These are phyloP conservation scores for Hirsutella rhossiliensis DNA, from an alignment of 2,329 filamentous ascomycete species.

Conservation along the genomic window DNA sequence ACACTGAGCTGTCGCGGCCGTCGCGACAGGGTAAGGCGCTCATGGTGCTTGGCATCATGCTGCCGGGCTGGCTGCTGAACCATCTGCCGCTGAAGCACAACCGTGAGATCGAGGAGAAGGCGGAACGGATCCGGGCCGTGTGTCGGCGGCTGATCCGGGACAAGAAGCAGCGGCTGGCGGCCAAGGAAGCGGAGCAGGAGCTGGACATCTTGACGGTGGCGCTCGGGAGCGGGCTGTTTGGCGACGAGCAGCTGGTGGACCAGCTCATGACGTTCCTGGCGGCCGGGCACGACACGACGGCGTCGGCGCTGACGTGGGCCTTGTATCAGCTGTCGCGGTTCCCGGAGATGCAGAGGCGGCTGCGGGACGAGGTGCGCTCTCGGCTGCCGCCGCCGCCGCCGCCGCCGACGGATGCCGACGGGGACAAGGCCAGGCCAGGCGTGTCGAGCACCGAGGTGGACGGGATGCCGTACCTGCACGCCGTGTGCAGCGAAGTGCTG, in stretches of 20 bases:
- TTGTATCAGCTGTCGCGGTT: slow-evolving; percentile 56
- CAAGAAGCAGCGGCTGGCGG: slow-evolving; percentile 47
- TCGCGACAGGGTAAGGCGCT: slow-evolving; percentile 40
- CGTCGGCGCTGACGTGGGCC: slow-evolving; percentile 65
- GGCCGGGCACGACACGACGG: slow-evolving; percentile 72
- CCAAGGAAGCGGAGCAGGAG: slow-evolving; percentile 37
- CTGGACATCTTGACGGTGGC: slow-evolving; percentile 74
- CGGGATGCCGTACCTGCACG: slow-evolving; percentile 65
- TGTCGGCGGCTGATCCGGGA: slow-evolving; percentile 57
- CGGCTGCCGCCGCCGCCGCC: slow-evolving; percentile 43
- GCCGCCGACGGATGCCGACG: slow-evolving; percentile 13
- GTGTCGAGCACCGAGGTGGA: slow-evolving; percentile 46
- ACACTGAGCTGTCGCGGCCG: slow-evolving; percentile 42
- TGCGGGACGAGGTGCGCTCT: slow-evolving; percentile 56
- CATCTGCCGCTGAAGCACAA: slow-evolving; percentile 61
- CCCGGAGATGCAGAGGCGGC: slow-evolving; percentile 49
- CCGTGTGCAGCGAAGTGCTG: slow-evolving; percentile 66
- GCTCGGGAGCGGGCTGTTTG: slow-evolving; percentile 62
- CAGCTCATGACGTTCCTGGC: slow-evolving; percentile 87
- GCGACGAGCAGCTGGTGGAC: slow-evolving; percentile 69
- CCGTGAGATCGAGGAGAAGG: slow-evolving; percentile 44
- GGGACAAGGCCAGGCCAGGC: slow-evolving; percentile 4
- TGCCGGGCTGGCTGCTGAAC: slow-evolving; percentile 50
- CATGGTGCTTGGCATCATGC: slow-evolving; percentile 44
- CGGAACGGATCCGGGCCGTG: slow-evolving; percentile 47